These are phyloP conservation scores for Yamadazyma kanchanaburiensis DNA, from an alignment of 1,139 yeast genomes.

Conservation along the genomic window DNA sequence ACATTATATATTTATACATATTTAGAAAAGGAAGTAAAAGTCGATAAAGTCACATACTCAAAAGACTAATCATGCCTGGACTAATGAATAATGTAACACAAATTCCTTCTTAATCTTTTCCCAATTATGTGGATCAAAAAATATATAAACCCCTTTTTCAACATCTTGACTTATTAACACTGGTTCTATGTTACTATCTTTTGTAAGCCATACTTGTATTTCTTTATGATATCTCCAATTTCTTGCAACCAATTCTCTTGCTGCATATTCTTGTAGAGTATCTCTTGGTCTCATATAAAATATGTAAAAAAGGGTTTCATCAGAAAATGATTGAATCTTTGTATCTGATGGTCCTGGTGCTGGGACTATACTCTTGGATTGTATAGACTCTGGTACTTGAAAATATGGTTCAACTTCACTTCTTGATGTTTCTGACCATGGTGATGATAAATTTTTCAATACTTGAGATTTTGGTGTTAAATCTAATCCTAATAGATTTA, in stretches of 20 bases:
- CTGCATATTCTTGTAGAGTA: conserved; percentile 89
- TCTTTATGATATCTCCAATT: conserved; percentile 98
- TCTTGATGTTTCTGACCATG: conserved; percentile 91
- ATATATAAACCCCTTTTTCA: conserved; percentile 93
- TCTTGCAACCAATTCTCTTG: conserved; percentile 81
- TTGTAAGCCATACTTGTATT: conserved; percentile 93
- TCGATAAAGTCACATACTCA: conserved; percentile 81
- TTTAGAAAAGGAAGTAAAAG: conserved; percentile 80
- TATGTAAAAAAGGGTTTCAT: conserved; percentile 89
- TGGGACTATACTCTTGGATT: conserved; percentile 44
- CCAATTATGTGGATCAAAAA: conserved; percentile 96
- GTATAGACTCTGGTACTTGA: conserved; percentile 56
- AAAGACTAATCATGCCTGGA: conserved; percentile 54
- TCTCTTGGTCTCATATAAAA: conserved; percentile 95
- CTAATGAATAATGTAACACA: conserved; percentile 61
- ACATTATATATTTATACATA: conserved; percentile 83
- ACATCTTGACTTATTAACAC: conserved; percentile 79
- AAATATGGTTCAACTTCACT: conserved; percentile 89
- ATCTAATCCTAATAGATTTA: conserved; percentile 71
- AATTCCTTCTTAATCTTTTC: conserved; percentile 87
- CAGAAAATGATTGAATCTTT: conserved; percentile 74
- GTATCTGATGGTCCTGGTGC: conserved; percentile 52
- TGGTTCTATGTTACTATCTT: conserved; percentile 89
- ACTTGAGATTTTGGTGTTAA: conserved; percentile 48
- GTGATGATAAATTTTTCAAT: conserved; percentile 76